Base-by-base conservation (phyloP, 2,329 filamentous ascomycete species). In the Talaromyces islandicus region DNA sequence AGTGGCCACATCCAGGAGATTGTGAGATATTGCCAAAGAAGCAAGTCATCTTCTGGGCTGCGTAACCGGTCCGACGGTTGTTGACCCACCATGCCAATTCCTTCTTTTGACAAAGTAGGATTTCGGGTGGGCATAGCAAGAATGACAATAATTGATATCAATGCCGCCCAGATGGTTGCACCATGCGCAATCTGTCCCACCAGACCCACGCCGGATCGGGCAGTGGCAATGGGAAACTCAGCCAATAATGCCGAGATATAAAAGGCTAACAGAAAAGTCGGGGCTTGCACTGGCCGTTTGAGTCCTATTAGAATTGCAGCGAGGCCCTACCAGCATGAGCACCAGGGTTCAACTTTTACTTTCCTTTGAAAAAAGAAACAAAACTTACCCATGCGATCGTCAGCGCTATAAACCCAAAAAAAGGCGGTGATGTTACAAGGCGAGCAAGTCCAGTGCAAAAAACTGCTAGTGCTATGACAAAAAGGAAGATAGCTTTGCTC, bases 1-100 rank as follows among this genome's bases (percentile, higher is more conserved):
- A 96, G 75, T 0, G 91, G 88, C 0, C 80, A 78, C 76, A 96
- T 88, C 92, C 92, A 96, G 0, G 85, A 89, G 29, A 96, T 88
- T 6, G 85, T 88, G 84, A 93, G 89, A 75, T 91, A 96, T 65
- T 92, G 89, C 83, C 90, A 92, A 0, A 92, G 78, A 0, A 83
- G 89, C 25, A 96, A 72, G 64, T 89, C 86, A 66, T 96, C 92
- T 71, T 96, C 92, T 0, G 92, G 88, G 54, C 83, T 87, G 30
- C 91, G 87, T n/a, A 89, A 76, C 2, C 80, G 73, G 2, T 76
- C 79, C 0, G 81, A 86, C 1, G 89, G 85, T 4, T 74, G 64
- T 19, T 79, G 76, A 57, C 82, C 85, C 1, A 84, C 79, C 17
- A 76, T 73, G 56, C 86, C 85, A 60, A 92, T 90, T 0, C 81